Percentiles rank a stretch among this genome's conserved stretches.
These are phyloP conservation scores for Picea sitchensis DNA, from an alignment of 75 land plant species.

Conservation along the genomic window DNA sequence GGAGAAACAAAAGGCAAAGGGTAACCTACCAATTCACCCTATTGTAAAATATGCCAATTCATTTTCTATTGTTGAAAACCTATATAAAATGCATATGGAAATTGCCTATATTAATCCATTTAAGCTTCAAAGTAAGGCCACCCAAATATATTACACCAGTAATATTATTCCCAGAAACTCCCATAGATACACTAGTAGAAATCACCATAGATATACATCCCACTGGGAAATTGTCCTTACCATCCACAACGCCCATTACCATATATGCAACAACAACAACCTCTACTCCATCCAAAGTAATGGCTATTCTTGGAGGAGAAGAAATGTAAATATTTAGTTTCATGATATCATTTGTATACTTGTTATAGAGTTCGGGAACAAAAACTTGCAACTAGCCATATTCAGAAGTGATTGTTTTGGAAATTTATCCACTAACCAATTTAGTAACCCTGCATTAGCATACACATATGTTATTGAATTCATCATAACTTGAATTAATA, in stretches of 20 bases:
- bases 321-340: slow-evolving; percentile 45
- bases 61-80: slow-evolving; percentile 19
- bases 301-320: slow-evolving; percentile 34
- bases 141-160: slow-evolving; percentile 39
- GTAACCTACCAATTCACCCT: no score
- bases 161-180: slow-evolving; percentile 50
- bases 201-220: slow-evolving; percentile 59
- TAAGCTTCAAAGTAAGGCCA: slow-evolving; percentile 32
- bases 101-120: slow-evolving; percentile 72
- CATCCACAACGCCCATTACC: slow-evolving; percentile 12
- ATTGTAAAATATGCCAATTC: slow-evolving; percentile 21
- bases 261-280: no score
- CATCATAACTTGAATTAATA: slow-evolving; percentile 65
- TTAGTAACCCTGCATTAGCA: slow-evolving; percentile 57
- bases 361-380: slow-evolving; percentile 73
- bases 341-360: slow-evolving; percentile 82
- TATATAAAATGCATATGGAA: slow-evolving; percentile 53
- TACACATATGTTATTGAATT: slow-evolving; percentile 57
- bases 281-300: slow-evolving; percentile 12
- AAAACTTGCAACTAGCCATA: slow-evolving; percentile 69
- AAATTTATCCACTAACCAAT: slow-evolving; percentile 67
- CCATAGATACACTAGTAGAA: slow-evolving; percentile 27
- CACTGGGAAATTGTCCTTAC: slow-evolving; percentile 38
- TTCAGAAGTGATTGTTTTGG: slow-evolving; percentile 77
- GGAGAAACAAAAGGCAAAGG: no score